phyloP scores from a whole-genome alignment of 164 flowering plant species.

The Annona squamosa region DNA sequence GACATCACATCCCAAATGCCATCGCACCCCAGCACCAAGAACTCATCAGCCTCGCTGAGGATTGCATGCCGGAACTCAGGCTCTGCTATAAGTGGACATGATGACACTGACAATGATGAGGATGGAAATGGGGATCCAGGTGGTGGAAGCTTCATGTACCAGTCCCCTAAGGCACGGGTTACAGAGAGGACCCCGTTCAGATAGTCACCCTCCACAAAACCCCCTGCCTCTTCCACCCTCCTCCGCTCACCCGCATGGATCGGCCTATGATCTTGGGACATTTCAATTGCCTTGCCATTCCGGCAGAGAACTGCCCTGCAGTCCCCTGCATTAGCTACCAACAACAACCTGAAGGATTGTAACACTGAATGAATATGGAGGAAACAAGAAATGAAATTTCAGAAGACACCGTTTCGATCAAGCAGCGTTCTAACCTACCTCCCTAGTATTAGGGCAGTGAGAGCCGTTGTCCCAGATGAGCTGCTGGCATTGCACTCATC shows the following conservation, averaged over 20 bases:
- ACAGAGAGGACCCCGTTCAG: conserved; percentile 79
- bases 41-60: conserved; percentile 80
- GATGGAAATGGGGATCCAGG: conserved; percentile 38
- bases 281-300: conserved; percentile 67
- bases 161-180: conserved; percentile 78
- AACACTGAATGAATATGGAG: not conserved
- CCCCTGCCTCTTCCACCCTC: conserved; percentile 61
- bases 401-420: not conserved
- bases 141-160: conserved; percentile 71
- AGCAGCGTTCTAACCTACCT: conserved; percentile 29
- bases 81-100: conserved; percentile 58
- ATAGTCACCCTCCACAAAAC: conserved; percentile 64
- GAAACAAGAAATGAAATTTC: not conserved
- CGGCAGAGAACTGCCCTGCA: conserved; percentile 88
- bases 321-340: conserved; percentile 91
- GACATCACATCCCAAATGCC: conserved; percentile 94
- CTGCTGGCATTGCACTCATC: conserved; percentile 55
- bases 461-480: conserved; percentile 82
- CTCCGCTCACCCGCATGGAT: conserved; percentile 38
- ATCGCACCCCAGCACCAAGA: conserved; percentile 78
- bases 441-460: conserved; percentile 73
- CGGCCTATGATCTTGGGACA: conserved; percentile 84
- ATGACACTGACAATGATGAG: not conserved
- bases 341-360: conserved; percentile 40
- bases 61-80: conserved; percentile 54